These are phyloP conservation scores for Coriaria nepalensis DNA, from an alignment of 306 rosid species.

Conservation along the genomic window DNA sequence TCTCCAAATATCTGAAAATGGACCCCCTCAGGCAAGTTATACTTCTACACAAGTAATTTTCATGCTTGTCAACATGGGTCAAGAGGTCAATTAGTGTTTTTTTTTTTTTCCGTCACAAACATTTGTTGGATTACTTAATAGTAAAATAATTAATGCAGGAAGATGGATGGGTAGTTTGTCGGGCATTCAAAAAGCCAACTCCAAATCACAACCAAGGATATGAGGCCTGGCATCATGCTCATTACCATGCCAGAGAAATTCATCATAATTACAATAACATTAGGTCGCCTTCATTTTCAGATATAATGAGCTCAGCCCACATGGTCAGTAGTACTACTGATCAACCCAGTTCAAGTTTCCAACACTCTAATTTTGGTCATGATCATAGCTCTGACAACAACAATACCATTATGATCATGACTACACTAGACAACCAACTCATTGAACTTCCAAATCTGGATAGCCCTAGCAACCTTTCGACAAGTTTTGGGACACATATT, in stretches of 20 bases:
- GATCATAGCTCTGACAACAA: slow-evolving; percentile 13
- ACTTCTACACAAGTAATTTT: background rate
- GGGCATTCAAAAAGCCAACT: slow-evolving; percentile 69
- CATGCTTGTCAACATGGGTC: no score
- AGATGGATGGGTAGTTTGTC: slow-evolving; percentile 96
- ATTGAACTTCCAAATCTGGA: slow-evolving; percentile 50
- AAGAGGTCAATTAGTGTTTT: no score
- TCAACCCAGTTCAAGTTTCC: slow-evolving; percentile 25
- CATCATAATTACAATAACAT: slow-evolving; percentile 37
- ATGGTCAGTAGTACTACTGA: slow-evolving; percentile 1
- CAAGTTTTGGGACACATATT: background rate
- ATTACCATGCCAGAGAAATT: slow-evolving; percentile 17
- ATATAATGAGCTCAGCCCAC: slow-evolving; percentile 12
- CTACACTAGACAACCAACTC: slow-evolving; percentile 25
- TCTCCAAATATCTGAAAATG: slow-evolving; percentile 65
- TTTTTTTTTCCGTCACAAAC: background rate
- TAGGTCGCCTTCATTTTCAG: slow-evolving; percentile 35
- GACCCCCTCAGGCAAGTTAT: slow-evolving; percentile 53
- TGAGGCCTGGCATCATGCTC: slow-evolving; percentile 42
- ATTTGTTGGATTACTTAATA: no score
- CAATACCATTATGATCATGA: slow-evolving; percentile 8
- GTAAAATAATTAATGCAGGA: slow-evolving; percentile 33
- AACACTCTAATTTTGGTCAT: slow-evolving; percentile 12
- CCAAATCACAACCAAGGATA: slow-evolving; percentile 59
- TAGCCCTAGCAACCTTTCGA: slow-evolving; percentile 25